Evolutionary conservation across 345 rosid species (phyloP).

Genomic region (Lumnitzera racemosa): DNA sequence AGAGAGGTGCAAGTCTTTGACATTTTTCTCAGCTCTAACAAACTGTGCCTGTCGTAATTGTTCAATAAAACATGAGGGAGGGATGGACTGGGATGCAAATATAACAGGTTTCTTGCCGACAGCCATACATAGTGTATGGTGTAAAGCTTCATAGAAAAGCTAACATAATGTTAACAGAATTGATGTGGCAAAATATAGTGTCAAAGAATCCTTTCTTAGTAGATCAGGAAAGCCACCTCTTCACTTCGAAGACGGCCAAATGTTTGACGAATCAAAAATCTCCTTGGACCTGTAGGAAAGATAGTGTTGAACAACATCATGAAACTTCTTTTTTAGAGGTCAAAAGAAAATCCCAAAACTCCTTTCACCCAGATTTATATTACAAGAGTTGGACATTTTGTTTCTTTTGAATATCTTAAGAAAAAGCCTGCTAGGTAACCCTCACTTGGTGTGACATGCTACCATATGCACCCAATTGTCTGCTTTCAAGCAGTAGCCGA

Average conservation of each 20-base stretch:
- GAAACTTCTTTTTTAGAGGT: slow-evolving; percentile 3
- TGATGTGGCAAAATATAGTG: neutral
- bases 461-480: no score
- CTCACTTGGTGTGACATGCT: no score
- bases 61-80: slow-evolving; percentile 10
- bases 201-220: slow-evolving; percentile 4
- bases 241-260: slow-evolving; percentile 79
- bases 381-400: no score
- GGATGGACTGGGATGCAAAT: neutral
- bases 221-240: slow-evolving; percentile 50
- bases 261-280: slow-evolving; percentile 67
- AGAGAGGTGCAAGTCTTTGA: slow-evolving; percentile 62
- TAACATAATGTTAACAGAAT: no score
- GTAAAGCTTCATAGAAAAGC: no score
- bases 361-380: no score
- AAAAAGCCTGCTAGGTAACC: no score
- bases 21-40: slow-evolving; percentile 69
- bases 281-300: slow-evolving; percentile 65
- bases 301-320: slow-evolving; percentile 11
- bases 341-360: neutral
- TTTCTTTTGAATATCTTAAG: no score
- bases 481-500: no score
- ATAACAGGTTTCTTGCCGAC: neutral
- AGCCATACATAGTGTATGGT: no score
- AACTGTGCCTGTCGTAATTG: slow-evolving; percentile 51